phyloP scores from a whole-genome alignment of 2,329 filamentous ascomycete species.

The Coniochaeta sp. region DNA sequence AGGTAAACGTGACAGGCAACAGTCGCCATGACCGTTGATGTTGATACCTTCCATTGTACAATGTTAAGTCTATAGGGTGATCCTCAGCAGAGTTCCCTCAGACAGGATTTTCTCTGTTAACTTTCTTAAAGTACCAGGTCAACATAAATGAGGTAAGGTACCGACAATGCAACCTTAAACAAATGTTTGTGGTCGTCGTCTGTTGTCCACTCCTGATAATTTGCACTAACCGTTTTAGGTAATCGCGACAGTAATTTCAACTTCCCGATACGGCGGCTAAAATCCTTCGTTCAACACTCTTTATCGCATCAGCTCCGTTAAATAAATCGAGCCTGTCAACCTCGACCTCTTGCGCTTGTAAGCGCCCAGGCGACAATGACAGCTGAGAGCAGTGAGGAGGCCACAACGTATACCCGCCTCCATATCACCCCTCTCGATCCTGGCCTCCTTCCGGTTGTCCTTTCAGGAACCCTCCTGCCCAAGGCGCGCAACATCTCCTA shows the following conservation, averaged over 20 bases:
- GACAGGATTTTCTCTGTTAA: too few relatives aligned
- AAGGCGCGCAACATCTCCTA: conserved; percentile 78
- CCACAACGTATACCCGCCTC: conserved; percentile 47
- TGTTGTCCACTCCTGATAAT: too few relatives aligned
- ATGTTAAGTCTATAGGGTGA: too few relatives aligned
- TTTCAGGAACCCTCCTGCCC: conserved; percentile 60
- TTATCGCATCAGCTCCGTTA: neutral
- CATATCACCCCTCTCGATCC: conserved; percentile 84
- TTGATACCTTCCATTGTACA: too few relatives aligned
- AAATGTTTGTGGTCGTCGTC: too few relatives aligned
- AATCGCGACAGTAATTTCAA: neutral
- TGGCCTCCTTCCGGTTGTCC: conserved; percentile 62
- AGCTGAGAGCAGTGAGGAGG: neutral
- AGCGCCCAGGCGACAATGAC: conserved; percentile 7
- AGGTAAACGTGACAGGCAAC: too few relatives aligned
- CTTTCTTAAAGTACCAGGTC: too few relatives aligned
- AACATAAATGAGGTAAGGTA: too few relatives aligned
- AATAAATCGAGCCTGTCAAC: too few relatives aligned
- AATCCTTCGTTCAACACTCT: neutral
- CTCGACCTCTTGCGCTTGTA: neutral
- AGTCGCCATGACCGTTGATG: too few relatives aligned
- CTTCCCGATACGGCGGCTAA: neutral
- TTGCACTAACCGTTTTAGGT: neutral
- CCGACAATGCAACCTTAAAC: too few relatives aligned
- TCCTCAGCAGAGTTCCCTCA: too few relatives aligned